Base-by-base conservation (phyloP, 2,329 filamentous ascomycete genomes). In the Periconia digitata region DNA sequence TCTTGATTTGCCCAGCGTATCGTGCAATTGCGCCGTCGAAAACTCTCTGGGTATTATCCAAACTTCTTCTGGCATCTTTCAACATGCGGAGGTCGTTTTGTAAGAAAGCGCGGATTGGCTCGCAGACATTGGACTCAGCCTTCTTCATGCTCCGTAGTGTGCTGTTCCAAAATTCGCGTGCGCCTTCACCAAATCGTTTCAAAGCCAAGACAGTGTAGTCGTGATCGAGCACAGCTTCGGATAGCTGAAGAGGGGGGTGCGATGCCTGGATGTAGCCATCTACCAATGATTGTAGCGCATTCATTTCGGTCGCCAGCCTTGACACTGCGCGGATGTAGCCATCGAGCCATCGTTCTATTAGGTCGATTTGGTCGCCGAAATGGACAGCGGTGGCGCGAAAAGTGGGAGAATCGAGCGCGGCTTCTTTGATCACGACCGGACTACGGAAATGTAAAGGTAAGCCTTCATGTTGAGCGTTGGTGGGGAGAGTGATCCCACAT, bases 321-420 rank as follows among this genome's bases (percentile, higher is more conserved):
- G 78, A 78, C 7, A 84, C 80, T 13, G 84, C 79, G 68, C 79
- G 84, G 50, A 85, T 72, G 64, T 86, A 89, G 40, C 79, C 79
- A 46, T 87, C 91, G 23, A 99, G 87, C 94, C 94, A 99, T 79
- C 84, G 85, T 73, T 97, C 94, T 50, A 97, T 82, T 47, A 85
- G 81, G 57, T 97, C 94, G 63, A 96, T 84, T 75, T 99, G 92
- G 57, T 97, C 94, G 54, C 85, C 82, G 67, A 96, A 96, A 74
- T 96, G 90, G 40, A 87, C 76, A 36, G 90, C 84, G 18, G 89
- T 89, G 40, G 92, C 90, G 56, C 94, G 90, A 72, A 97, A 97
- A 29, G 92, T 95, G 21, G 94, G 94, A 34, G 92, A 96, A 74
- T 99, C 94, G 75, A 97, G 87, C 17, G 91, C 89, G 43, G 94